phyloP scores from a whole-genome alignment of 352 stramenopile species.

The Phytophthora podocarpi region DNA sequence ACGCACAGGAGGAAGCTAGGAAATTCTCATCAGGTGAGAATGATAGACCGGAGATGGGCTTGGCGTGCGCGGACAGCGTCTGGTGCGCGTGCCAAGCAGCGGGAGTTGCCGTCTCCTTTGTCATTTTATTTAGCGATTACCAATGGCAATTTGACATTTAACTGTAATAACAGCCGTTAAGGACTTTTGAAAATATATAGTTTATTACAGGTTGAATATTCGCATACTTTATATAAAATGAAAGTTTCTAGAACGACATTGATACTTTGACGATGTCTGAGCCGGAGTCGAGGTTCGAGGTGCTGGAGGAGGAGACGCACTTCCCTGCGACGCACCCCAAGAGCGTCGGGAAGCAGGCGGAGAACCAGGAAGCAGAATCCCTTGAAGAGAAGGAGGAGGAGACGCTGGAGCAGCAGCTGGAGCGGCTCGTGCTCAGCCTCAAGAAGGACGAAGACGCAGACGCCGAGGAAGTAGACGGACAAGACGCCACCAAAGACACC shows the following conservation, averaged over 20 bases:
- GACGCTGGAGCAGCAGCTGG: conserved; percentile 69
- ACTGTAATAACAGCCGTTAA: too few relatives aligned
- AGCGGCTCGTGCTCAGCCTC: conserved; percentile 52
- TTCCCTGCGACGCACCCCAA: conserved; percentile 52
- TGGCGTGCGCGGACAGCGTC: conserved; percentile 52
- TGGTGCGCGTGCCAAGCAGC: conserved; percentile 20
- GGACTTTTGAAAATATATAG: too few relatives aligned
- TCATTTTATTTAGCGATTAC: too few relatives aligned
- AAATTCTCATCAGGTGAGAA: conserved; percentile 62
- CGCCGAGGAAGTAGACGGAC: conserved; percentile 22
- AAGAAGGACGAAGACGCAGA: conserved; percentile 37
- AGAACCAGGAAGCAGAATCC: conserved; percentile 9
- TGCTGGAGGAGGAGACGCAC: conserved; percentile 88
- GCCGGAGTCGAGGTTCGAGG: conserved; percentile 71
- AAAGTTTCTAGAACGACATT: conserved; percentile 21
- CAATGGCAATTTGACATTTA: neutral
- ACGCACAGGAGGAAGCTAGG: conserved; percentile 73
- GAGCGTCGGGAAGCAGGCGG: conserved; percentile 12
- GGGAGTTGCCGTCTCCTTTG: neutral
- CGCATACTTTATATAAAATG: too few relatives aligned
- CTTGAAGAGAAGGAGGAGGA: conserved; percentile 42
- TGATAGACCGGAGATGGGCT: conserved; percentile 77
- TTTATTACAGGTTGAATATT: too few relatives aligned
- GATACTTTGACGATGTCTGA: conserved; percentile 27
- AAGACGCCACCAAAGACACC: conserved; percentile 20